Base-by-base conservation (phyloP, 768 basidiomycete genomes). In the Leucocoprinus sp. region DNA sequence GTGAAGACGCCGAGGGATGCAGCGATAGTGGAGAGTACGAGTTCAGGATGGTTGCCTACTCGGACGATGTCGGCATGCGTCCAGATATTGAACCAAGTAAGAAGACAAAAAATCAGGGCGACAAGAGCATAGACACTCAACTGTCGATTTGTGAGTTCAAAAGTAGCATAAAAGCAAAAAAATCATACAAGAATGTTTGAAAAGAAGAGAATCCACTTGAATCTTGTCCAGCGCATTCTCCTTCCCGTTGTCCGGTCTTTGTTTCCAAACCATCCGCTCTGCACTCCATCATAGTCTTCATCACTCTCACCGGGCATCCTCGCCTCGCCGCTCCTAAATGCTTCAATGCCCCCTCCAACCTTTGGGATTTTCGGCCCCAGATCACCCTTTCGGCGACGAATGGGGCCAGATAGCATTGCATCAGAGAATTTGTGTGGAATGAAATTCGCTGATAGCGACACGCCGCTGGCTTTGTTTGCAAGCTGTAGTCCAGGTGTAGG, bases 81-180 rank as follows among this genome's bases (percentile, higher is more conserved):
- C 70, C 77, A 87, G 44, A 85, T 72, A 61, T 85, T 78, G 65
- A 88, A 82, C 84, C 84, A 88, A 7, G 81, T 81, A 8, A 86
- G 70, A 15, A 91, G 74, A 51, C 75, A 74, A 46, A 78, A 68
- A 31, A 88, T 68, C 44, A 86, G 70, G 11, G 75, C 71, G 0
- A 69, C 64, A 39, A 88, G 58, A 29, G 80, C 76, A 59, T 83
- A 88, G 3, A 60, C 44, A 3, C 82, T 71, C 23, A 87, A 65
- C 65, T 62, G 43, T 8, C 31, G 5, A 8, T 8, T 18, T 14
- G 8, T 36, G 27, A 27, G 34, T n/a, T n/a, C n/a, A 19, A 14
- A 33, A 12, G 12, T n/a, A 43, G 14, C 34, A 36, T 11, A 33
- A 38, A 24, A 50, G 28, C 28, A 23, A 36, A 48, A 42, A 27